Percentiles rank a stretch among this genome's conserved stretches.
These are phyloP conservation scores for Exophiala dermatitidis DNA, from an alignment of 2,329 filamentous ascomycete species.

Conservation along the genomic window DNA sequence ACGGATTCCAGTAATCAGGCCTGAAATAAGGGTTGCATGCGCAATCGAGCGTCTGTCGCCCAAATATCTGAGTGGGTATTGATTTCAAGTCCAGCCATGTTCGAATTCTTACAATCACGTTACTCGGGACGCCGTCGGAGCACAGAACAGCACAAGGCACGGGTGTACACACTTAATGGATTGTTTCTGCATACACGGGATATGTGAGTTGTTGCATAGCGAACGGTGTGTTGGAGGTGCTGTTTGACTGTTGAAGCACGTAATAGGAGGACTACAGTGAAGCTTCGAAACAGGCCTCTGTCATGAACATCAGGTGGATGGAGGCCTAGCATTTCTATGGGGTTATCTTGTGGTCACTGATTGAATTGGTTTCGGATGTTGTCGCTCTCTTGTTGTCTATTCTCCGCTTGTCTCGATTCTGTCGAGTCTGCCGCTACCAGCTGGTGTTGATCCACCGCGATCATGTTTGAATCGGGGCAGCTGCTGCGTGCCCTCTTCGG, in stretches of 20 bases:
- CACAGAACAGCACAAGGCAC: constrained; percentile 21
- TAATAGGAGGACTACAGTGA: constrained; percentile 16
- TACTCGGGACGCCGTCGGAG: constrained; percentile 11
- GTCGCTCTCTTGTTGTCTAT: neutral
- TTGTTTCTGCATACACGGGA: constrained; percentile 11
- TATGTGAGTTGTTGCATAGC: constrained; percentile 15
- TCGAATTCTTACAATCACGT: neutral
- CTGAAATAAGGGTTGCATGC: too few species aligned
- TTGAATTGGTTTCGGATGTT: neutral
- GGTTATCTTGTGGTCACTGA: neutral
- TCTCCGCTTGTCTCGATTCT: too few species aligned
- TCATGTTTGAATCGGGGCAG: too few species aligned
- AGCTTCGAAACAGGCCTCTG: constrained; percentile 1
- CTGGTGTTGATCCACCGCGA: too few species aligned
- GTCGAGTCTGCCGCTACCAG: too few species aligned
- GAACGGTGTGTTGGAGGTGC: constrained; percentile 3
- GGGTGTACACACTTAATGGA: constrained; percentile 13
- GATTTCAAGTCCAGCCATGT: neutral
- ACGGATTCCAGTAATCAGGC: constrained; percentile 16
- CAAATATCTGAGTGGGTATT: too few species aligned
- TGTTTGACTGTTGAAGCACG: neutral
- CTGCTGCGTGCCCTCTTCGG: too few species aligned
- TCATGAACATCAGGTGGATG: constrained; percentile 2
- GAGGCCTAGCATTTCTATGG: constrained; percentile 2
- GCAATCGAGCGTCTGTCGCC: too few species aligned